Percentiles rank a stretch among this genome's conserved stretches.
Evolutionary conservation across 345 rosid genomes (phyloP).

Genomic region (Pugionium dolabratum): DNA sequence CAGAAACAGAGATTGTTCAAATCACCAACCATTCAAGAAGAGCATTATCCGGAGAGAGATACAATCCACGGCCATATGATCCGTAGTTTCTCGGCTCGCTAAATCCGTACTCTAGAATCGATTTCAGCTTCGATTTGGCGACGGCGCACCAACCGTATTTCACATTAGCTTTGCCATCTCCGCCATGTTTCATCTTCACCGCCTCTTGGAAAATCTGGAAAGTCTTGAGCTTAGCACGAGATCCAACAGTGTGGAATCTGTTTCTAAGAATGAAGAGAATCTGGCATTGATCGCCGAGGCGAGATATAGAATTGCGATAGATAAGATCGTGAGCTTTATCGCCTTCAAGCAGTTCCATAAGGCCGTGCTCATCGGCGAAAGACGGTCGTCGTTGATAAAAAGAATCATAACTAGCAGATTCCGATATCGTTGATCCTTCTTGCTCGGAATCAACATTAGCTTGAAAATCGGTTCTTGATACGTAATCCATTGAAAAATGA

Average conservation of each 20-base stretch:
- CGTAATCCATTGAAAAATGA: conserved; percentile 30
- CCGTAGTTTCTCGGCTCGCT: conserved; percentile 47
- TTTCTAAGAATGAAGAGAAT: conserved; percentile 53
- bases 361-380: conserved; percentile 33
- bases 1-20: background rate
- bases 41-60: conserved; percentile 59
- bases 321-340: conserved; percentile 54
- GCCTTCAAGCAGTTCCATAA: conserved; percentile 49
- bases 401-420: conserved; percentile 57
- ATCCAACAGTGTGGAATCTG: conserved; percentile 33
- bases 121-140: conserved; percentile 44
- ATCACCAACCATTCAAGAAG: conserved; percentile 59
- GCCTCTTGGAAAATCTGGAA: conserved; percentile 59
- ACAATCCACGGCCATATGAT: conserved; percentile 60
- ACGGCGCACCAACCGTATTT: conserved; percentile 72
- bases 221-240: conserved; percentile 57
- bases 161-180: conserved; percentile 53
- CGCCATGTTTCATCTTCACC: conserved; percentile 50
- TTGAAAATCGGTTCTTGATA: conserved; percentile 15
- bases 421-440: conserved; percentile 49
- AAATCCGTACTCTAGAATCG: conserved; percentile 67
- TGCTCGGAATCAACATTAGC: conserved; percentile 28
- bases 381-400: conserved; percentile 12
- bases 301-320: conserved; percentile 46
- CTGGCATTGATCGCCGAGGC: conserved; percentile 45